Evolutionary conservation across 1,284 basidiomycete genomes (phyloP).

Genomic region (Ceratobasidium sp.): DNA sequence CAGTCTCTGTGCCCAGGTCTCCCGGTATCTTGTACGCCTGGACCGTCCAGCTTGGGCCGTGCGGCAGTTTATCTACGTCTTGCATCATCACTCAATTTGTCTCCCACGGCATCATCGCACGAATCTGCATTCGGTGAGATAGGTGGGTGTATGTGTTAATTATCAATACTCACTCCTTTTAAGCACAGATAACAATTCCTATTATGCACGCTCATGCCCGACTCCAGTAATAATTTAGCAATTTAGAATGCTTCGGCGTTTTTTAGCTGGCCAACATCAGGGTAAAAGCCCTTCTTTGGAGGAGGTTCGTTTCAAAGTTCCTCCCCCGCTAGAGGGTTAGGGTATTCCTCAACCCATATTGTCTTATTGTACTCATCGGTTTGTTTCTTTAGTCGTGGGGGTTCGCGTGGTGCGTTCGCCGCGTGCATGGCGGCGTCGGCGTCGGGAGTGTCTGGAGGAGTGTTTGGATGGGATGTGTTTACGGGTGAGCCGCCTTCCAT

Average conservation of each 20-base stretch:
- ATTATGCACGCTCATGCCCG: neutral
- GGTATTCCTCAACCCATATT: neutral
- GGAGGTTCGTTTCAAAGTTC: neutral
- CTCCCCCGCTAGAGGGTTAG: neutral
- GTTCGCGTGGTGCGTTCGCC: no score
- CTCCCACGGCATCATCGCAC: neutral
- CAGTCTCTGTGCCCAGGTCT: constrained; percentile 47
- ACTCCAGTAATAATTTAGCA: neutral
- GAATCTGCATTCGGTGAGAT: constrained; percentile 5
- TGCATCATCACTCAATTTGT: neutral
- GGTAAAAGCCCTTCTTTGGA: neutral
- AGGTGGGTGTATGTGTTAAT: neutral
- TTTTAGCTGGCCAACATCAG: neutral
- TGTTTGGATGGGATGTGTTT: no score
- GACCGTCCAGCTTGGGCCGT: constrained; percentile 5
- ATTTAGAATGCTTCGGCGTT: neutral
- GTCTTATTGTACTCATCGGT: neutral
- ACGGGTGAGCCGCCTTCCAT: no score
- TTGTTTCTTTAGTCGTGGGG: neutral
- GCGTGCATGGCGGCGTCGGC: no score
- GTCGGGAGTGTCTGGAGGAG: no score
- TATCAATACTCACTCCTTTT: neutral
- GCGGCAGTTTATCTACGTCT: constrained; percentile 20
- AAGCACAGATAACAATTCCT: neutral
- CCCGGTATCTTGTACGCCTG: constrained; percentile 46